These are phyloP conservation scores for Ogataea degrootiae DNA, from an alignment of 805 yeast genomes.

Conservation along the genomic window DNA sequence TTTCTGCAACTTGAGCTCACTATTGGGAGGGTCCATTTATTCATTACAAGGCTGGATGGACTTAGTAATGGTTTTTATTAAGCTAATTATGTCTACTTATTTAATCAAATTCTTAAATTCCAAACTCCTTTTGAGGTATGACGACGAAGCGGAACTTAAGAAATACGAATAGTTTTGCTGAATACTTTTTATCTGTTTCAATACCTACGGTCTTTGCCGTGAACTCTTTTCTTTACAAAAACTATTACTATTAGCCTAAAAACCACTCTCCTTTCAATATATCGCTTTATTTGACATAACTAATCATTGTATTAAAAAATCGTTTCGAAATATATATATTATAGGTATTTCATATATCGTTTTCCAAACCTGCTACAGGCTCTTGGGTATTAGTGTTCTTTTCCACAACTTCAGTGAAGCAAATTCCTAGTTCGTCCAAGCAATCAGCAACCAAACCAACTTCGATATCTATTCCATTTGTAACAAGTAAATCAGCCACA, in stretches of 20 bases:
- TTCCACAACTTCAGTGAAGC: constrained; percentile 16
- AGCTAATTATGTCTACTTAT: constrained; percentile 13
- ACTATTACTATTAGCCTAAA: not conserved
- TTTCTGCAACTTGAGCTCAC: constrained; percentile 1
- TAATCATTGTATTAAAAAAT: not conserved
- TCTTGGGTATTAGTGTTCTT: not conserved
- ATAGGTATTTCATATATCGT: not conserved
- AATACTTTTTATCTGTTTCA: not conserved
- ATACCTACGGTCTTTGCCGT: not conserved
- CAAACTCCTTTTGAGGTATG: constrained; percentile 15
- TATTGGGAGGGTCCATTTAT: not conserved
- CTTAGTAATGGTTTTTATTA: constrained; percentile 10
- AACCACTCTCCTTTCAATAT: too few species aligned
- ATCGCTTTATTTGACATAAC: too few species aligned
- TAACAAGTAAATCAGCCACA: constrained; percentile 11
- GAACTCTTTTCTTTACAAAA: not conserved
- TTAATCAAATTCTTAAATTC: constrained; percentile 18
- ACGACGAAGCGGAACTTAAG: constrained; percentile 25
- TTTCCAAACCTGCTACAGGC: not conserved
- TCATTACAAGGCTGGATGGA: constrained; percentile 9
- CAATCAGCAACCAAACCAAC: constrained; percentile 16
- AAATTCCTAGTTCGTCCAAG: constrained; percentile 27
- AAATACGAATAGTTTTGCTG: constrained; percentile 18
- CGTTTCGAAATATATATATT: not conserved
- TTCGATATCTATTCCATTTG: constrained; percentile 18